These are phyloP conservation scores for Crepidotus variabilis DNA, from an alignment of 768 basidiomycete genomes.

Conservation along the genomic window DNA sequence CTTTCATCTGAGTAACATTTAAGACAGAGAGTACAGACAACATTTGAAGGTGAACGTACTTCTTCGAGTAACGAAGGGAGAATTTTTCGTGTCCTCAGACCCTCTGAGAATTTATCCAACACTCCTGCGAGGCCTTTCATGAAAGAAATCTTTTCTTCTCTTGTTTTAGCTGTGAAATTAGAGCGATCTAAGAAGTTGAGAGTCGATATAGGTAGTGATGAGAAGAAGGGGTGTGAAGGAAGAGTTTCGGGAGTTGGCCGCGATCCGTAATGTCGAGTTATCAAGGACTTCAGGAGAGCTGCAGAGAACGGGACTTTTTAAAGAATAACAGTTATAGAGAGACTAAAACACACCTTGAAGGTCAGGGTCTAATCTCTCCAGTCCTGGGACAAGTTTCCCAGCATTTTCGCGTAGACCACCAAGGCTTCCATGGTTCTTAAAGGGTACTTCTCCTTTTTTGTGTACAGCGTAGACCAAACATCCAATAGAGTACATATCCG, in stretches of 20 bases:
- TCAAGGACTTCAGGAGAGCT: constrained; percentile 78
- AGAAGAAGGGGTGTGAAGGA: constrained; percentile 88
- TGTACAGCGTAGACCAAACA: constrained; percentile 91
- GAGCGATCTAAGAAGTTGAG: constrained; percentile 95
- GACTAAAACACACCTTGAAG: constrained; percentile 52
- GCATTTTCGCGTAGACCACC: constrained; percentile 67
- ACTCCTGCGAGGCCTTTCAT: constrained; percentile 87
- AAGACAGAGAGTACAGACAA: not conserved
- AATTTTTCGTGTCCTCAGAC: constrained; percentile 83
- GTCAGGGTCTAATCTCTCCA: constrained; percentile 66
- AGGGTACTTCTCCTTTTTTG: constrained; percentile 82
- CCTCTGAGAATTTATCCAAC: constrained; percentile 81
- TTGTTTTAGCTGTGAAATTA: constrained; percentile 89
- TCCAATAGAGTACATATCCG: constrained; percentile 92
- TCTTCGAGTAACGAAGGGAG: constrained; percentile 92
- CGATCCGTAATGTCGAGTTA: constrained; percentile 72
- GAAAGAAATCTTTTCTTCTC: constrained; percentile 95
- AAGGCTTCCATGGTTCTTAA: constrained; percentile 78
- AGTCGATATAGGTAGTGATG: constrained; percentile 91
- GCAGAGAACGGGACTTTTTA: not conserved
- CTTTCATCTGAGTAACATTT: constrained; percentile 70
- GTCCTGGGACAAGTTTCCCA: constrained; percentile 55
- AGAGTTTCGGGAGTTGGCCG: constrained; percentile 79
- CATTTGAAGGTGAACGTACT: constrained; percentile 34
- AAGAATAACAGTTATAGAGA: constrained; percentile 6